These are phyloP conservation scores for Fusarium sulawesiense DNA, from an alignment of 2,329 filamentous ascomycete genomes.

Conservation along the genomic window DNA sequence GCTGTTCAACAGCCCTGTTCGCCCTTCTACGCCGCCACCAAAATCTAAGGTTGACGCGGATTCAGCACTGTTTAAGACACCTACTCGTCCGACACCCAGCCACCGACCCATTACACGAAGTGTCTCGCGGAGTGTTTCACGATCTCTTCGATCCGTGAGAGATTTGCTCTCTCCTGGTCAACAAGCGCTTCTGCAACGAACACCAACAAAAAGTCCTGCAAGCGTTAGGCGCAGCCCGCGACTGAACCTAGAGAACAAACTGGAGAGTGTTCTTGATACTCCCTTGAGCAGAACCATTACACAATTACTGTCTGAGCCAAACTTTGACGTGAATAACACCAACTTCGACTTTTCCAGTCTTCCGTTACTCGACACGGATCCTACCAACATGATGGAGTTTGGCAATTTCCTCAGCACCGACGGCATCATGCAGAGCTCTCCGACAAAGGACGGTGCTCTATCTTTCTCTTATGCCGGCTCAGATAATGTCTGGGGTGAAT, in stretches of 20 bases:
- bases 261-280: slow-evolving; percentile 59
- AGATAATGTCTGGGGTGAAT: slow-evolving; percentile 47
- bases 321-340: slow-evolving; percentile 57
- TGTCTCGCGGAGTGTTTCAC: slow-evolving; percentile 69
- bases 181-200: slow-evolving; percentile 57
- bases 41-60: slow-evolving; percentile 53
- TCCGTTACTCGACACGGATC: slow-evolving; percentile 54
- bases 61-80: slow-evolving; percentile 68
- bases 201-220: slow-evolving; percentile 58
- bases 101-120: slow-evolving; percentile 72
- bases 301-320: slow-evolving; percentile 70
- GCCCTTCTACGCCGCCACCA: slow-evolving; percentile 66
- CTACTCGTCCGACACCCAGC: slow-evolving; percentile 69
- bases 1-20: slow-evolving; percentile 71
- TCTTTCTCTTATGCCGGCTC: slow-evolving; percentile 49
- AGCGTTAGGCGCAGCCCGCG: slow-evolving; percentile 59
- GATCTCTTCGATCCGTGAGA: slow-evolving; percentile 62
- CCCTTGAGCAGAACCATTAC: slow-evolving; percentile 73
- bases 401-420: slow-evolving; percentile 61
- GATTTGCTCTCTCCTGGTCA: slow-evolving; percentile 59
- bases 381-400: slow-evolving; percentile 58
- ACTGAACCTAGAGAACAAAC: slow-evolving; percentile 52
- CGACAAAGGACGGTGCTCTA: slow-evolving; percentile 51
- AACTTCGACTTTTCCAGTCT: slow-evolving; percentile 59
- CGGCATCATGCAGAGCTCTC: slow-evolving; percentile 60